phyloP scores from a whole-genome alignment of 2,329 filamentous ascomycete genomes.

The Penicillium sp. region DNA sequence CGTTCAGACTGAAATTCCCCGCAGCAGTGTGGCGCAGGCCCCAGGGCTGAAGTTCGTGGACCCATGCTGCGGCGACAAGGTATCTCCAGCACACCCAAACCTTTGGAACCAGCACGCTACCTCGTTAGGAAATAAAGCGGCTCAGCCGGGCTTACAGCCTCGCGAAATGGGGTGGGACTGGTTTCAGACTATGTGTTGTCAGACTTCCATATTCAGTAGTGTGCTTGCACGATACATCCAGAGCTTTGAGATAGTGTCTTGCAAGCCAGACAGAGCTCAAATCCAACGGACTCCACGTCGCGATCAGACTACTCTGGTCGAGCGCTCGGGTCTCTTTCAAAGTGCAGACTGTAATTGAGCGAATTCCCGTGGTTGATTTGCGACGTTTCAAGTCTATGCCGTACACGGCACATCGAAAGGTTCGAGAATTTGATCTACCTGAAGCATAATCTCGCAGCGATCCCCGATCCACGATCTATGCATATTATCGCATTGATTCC shows the following conservation, averaged over 20 bases:
- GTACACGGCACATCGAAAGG: slow-evolving; percentile 11
- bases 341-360: neutral
- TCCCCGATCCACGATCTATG: neutral
- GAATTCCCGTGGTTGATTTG: neutral
- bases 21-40: slow-evolving; percentile 13
- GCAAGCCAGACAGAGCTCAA: neutral
- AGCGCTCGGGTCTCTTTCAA: neutral
- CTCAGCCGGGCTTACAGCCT: slow-evolving; percentile 1
- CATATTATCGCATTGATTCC: neutral
- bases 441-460: slow-evolving; percentile 8
- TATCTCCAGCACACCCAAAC: neutral
- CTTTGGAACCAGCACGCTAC: neutral
- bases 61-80: neutral
- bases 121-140: neutral
- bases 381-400: slow-evolving; percentile 15
- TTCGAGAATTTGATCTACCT: slow-evolving; percentile 7
- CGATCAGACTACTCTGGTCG: slow-evolving; percentile 1
- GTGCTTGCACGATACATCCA: neutral
- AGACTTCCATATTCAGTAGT: neutral
- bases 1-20: slow-evolving; percentile 1
- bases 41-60: slow-evolving; percentile 7
- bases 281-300: neutral
- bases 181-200: neutral
- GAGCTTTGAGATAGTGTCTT: neutral
- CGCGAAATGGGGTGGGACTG: neutral